Percentiles rank a stretch among this genome's conserved stretches.
phyloP scores from a whole-genome alignment of 768 basidiomycete species.

The Lactifluus pinguis region DNA sequence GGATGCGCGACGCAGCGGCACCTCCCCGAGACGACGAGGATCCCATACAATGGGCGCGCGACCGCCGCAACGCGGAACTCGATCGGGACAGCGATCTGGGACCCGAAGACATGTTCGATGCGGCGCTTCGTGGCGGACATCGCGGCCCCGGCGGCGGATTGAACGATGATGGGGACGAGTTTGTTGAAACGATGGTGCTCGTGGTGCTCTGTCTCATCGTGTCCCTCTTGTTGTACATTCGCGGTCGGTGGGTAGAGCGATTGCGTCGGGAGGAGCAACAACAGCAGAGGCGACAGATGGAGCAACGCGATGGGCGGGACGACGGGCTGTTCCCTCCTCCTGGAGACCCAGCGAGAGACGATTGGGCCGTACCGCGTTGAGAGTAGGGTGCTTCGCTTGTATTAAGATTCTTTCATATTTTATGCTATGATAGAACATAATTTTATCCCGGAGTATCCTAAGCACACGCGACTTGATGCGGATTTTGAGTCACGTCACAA shows the following conservation, averaged over 20 bases:
- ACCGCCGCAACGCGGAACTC: slow-evolving; percentile 59
- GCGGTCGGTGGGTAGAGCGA: slow-evolving; percentile 68
- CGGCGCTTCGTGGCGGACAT: slow-evolving; percentile 45
- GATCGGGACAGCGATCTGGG: slow-evolving; percentile 69
- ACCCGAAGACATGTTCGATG: slow-evolving; percentile 79
- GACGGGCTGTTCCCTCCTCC: slow-evolving; percentile 22
- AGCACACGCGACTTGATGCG: not conserved
- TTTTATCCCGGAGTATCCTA: not conserved
- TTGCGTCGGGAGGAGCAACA: slow-evolving; percentile 52
- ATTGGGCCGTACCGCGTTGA: slow-evolving; percentile 22
- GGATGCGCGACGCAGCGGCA: slow-evolving; percentile 35
- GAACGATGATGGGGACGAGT: slow-evolving; percentile 60
- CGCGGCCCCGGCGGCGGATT: slow-evolving; percentile 29
- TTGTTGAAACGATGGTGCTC: slow-evolving; percentile 72
- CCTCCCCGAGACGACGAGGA: slow-evolving; percentile 51
- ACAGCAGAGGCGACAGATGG: slow-evolving; percentile 34
- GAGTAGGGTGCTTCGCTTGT: not conserved
- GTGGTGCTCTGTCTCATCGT: slow-evolving; percentile 64
- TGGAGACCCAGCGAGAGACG: slow-evolving; percentile 24
- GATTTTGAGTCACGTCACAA: too few relatives aligned
- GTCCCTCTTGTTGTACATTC: slow-evolving; percentile 66
- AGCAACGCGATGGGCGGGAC: slow-evolving; percentile 26
- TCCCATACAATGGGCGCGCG: slow-evolving; percentile 76
- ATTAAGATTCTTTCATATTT: not conserved
- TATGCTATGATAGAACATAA: not conserved